Evolutionary conservation across 2,329 filamentous ascomycete genomes (phyloP), one percentile per base, ranked within the genome.

Genomic region (Hypocrella siamensis): DNA sequence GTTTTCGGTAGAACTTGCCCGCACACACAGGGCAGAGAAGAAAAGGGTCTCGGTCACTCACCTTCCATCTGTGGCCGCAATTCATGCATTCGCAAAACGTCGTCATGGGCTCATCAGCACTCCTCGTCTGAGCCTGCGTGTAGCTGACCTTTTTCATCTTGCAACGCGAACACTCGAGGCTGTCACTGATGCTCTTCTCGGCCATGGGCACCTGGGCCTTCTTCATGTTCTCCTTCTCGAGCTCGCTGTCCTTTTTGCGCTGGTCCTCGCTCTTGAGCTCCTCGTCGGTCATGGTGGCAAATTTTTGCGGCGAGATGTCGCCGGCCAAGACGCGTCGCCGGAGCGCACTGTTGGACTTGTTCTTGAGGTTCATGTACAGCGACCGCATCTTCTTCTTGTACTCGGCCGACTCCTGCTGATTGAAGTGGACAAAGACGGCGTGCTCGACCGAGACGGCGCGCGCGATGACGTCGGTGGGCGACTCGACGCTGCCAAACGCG

Each of bases 141-240:
- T 98, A 98, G 56, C 79, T 85, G 50, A 96, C 90, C 65, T 84
- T 86, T 65, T 81, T 86, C 68, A 93, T 70, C 46, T 81, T 81
- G 60, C 90, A 98, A 56, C 85, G 86, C 49, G 84, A 74, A 60
- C 90, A 98, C 57, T 83, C 78, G 48, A 96, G 67, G 35, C 78
- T 82, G 51, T 80, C 79, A 52, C 78, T 85, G 59, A 94, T 84
- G 51, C 79, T 86, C 67, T 85, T 90, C 58, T 93, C 79, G 14
- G 75, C 80, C 65, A 86, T 80, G 35, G 88, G 82, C 9, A 93
- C 86, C 75, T 96, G 92, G 2, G 90, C 84, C 57, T 88, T 84
- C 63, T 85, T 85, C 81, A 96, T 86, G 57, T 98, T 98, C 58
- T 94, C 84, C 57, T 81, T 75, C 51, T 85, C 69, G 31, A 93